phyloP scores from a whole-genome alignment of 2,329 filamentous ascomycete genomes.

The Fusarium penzigii region DNA sequence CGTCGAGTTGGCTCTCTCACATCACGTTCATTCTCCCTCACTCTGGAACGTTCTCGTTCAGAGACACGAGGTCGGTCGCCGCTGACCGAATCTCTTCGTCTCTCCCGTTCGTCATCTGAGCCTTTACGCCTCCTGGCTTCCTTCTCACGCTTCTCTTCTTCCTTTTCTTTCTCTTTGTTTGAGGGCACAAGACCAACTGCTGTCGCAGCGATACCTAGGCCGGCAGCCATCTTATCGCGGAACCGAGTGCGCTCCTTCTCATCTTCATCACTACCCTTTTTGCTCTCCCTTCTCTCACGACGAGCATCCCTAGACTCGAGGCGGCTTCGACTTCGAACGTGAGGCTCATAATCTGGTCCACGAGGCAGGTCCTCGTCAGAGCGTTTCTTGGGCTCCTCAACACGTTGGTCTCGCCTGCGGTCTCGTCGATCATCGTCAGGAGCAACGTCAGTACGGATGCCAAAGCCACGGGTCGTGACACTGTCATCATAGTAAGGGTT shows the following conservation, averaged over 20 bases:
- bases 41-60: constrained; percentile 19
- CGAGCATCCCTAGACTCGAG: constrained; percentile 28
- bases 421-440: constrained; percentile 44
- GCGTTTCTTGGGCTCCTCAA: constrained; percentile 31
- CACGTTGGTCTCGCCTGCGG: constrained; percentile 34
- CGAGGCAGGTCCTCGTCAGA: constrained; percentile 34
- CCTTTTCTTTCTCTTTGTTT: constrained; percentile 42
- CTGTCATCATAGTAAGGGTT: constrained; percentile 45
- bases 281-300: constrained; percentile 33
- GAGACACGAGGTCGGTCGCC: constrained; percentile 16
- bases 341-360: constrained; percentile 31
- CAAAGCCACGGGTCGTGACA: constrained; percentile 51
- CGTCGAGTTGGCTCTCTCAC: constrained; percentile 35
- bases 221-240: constrained; percentile 50
- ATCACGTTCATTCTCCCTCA: constrained; percentile 24
- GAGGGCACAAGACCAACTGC: constrained; percentile 46
- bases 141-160: constrained; percentile 40
- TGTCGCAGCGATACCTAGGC: constrained; percentile 50
- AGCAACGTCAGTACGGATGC: constrained; percentile 46
- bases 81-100: constrained; percentile 21
- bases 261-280: constrained; percentile 35
- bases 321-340: constrained; percentile 31
- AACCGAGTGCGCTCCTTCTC: constrained; percentile 44
- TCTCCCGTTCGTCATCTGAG: constrained; percentile 34
- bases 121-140: constrained; percentile 32